A percentile compares a stretch with the other conserved stretches of the same genome.
phyloP scores from a whole-genome alignment of 164 flowering plant genomes.

The Kingdonia uniflora region DNA sequence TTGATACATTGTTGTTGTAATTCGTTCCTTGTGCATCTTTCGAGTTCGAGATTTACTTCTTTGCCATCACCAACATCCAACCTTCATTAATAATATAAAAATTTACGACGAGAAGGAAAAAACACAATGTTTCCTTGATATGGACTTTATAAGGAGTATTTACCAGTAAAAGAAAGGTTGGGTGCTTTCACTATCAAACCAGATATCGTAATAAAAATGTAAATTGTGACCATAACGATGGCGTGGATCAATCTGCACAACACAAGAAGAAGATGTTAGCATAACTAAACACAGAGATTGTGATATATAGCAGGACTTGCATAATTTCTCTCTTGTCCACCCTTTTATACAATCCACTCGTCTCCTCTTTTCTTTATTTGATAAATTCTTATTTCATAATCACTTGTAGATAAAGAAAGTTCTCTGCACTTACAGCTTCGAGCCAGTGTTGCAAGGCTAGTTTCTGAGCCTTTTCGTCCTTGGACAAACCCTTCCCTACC shows the following conservation, averaged over 20 bases:
- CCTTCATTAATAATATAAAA: constrained; percentile 22
- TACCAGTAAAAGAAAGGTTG: constrained; percentile 85
- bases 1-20: constrained; percentile 61
- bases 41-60: constrained; percentile 44
- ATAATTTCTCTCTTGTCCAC: too few relatives aligned
- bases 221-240: constrained; percentile 69
- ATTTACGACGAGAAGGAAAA: too few relatives aligned
- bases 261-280: too few relatives aligned
- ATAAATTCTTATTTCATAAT: too few relatives aligned
- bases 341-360: too few relatives aligned
- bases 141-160: background rate
- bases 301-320: too few relatives aligned
- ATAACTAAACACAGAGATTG: too few relatives aligned
- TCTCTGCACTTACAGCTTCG: constrained; percentile 57
- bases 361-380: too few relatives aligned
- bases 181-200: constrained; percentile 42
- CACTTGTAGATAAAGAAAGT: too few relatives aligned
- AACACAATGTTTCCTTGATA: too few relatives aligned
- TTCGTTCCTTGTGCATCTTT: constrained; percentile 32
- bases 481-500: constrained; percentile 75
- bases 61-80: constrained; percentile 74
- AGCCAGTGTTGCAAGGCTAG: constrained; percentile 67
- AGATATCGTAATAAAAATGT: constrained; percentile 50
- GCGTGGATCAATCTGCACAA: constrained; percentile 59
- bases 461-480: constrained; percentile 58